Percentiles rank a stretch among this genome's conserved stretches.
Evolutionary conservation across 2,329 filamentous ascomycete genomes (phyloP).

Genomic region (Penicillium sp.): DNA sequence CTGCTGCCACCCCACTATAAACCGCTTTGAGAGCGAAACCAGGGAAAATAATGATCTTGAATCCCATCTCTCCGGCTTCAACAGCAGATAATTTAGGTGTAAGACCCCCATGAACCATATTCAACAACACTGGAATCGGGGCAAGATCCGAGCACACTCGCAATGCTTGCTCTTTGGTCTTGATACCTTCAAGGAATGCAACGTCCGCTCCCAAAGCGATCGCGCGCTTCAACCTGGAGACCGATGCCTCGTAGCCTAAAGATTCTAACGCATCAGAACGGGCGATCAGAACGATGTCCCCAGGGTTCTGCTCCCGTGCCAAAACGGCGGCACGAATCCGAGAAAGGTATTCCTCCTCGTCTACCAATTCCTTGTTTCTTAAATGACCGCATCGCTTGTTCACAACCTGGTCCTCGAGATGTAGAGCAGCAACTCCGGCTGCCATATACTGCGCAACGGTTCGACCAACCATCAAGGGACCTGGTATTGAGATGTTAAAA

Average conservation of each 20-base stretch:
- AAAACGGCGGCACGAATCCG: constrained; percentile 29
- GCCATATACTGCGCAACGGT: constrained; percentile 49
- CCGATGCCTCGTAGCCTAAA: constrained; percentile 31
- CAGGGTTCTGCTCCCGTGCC: constrained; percentile 28
- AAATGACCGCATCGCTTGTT: constrained; percentile 45
- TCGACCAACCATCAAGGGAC: constrained; percentile 40
- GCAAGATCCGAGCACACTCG: constrained; percentile 25
- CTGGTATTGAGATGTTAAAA: constrained; percentile 12
- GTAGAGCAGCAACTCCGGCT: constrained; percentile 53
- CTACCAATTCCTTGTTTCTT: constrained; percentile 33
- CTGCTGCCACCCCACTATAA: constrained; percentile 22
- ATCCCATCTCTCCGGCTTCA: constrained; percentile 34
- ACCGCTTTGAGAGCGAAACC: constrained; percentile 29
- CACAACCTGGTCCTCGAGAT: constrained; percentile 54
- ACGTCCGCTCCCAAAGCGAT: constrained; percentile 31
- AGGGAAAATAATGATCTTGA: constrained; percentile 36
- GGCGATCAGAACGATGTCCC: constrained; percentile 37
- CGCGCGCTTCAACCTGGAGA: constrained; percentile 30
- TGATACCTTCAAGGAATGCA: constrained; percentile 35
- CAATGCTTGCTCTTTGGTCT: constrained; percentile 27
- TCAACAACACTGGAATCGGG: constrained; percentile 34
- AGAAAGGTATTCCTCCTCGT: constrained; percentile 20
- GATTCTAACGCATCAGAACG: constrained; percentile 31
- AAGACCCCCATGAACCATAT: constrained; percentile 35
- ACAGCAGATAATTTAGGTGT: constrained; percentile 30